Percentiles rank a stretch among this genome's conserved stretches.
These are phyloP conservation scores for Alopecurus myosuroides DNA, from an alignment of 176 grass and related monocot genomes.

Conservation along the genomic window DNA sequence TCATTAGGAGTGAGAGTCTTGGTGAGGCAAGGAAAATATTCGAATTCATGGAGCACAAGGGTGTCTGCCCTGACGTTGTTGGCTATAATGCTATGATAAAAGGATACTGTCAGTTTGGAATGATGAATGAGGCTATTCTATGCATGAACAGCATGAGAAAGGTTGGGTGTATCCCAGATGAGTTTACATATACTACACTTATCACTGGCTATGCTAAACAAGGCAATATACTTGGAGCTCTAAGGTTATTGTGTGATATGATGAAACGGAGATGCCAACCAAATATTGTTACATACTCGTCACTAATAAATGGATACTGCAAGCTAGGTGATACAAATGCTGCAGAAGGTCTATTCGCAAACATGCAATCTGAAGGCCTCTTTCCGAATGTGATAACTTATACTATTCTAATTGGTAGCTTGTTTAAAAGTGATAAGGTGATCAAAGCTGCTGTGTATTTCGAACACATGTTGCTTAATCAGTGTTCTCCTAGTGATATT, in stretches of 20 bases:
- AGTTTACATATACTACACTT: constrained; percentile 72
- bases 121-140: constrained; percentile 59
- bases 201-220: constrained; percentile 58
- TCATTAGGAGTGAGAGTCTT: constrained; percentile 70
- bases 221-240: constrained; percentile 40
- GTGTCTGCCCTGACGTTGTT: constrained; percentile 42
- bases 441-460: constrained; percentile 50
- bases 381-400: constrained; percentile 73
- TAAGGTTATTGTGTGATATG: constrained; percentile 66
- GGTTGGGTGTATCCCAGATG: constrained; percentile 52
- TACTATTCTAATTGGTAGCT: constrained; percentile 56
- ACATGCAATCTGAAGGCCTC: constrained; percentile 49
- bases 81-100: constrained; percentile 83
- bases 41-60: constrained; percentile 53
- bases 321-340: constrained; percentile 45
- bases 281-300: constrained; percentile 70
- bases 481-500: constrained; percentile 68
- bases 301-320: constrained; percentile 61
- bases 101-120: constrained; percentile 78
- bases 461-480: constrained; percentile 61
- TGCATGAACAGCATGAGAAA: constrained; percentile 56
- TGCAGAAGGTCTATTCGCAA: constrained; percentile 48
- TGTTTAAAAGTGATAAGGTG: constrained; percentile 50
- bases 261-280: constrained; percentile 59
- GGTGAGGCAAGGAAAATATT: constrained; percentile 72